Conservation (phyloP, 2,329 filamentous ascomycete genomes). For the Coniochaeta sp. region DNA sequence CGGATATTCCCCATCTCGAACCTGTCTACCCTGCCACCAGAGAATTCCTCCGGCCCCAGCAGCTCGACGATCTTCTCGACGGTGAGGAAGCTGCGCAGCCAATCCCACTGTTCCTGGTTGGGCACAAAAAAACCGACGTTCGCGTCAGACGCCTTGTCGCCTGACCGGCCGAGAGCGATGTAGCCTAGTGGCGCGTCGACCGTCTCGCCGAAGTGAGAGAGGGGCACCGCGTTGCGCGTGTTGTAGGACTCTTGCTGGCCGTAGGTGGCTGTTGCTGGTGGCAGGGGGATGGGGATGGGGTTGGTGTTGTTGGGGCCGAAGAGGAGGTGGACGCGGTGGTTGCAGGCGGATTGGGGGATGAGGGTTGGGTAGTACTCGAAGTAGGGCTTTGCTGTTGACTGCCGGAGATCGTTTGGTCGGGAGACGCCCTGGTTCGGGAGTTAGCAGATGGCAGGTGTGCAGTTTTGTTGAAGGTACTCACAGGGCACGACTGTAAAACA, state of each 20-base stretch:
- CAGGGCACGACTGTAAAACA: conserved; percentile 1
- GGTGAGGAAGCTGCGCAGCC: conserved; percentile 24
- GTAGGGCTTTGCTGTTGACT: conserved; percentile 1
- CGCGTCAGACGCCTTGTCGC: conserved; percentile 26
- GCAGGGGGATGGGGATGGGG: not conserved
- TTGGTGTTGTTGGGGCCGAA: not conserved
- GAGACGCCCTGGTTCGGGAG: not conserved
- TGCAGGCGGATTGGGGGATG: not conserved
- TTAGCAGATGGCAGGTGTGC: not conserved
- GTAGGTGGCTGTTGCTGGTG: not conserved
- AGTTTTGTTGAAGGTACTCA: not conserved
- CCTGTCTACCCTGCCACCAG: not conserved
- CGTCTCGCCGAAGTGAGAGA: conserved; percentile 9
- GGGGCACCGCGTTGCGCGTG: conserved; percentile 4
- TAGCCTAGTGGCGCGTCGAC: conserved; percentile 19
- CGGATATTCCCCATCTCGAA: conserved; percentile 3
- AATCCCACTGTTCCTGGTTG: conserved; percentile 29
- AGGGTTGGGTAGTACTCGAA: not conserved
- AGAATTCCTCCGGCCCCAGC: conserved; percentile 4
- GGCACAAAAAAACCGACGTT: conserved; percentile 29
- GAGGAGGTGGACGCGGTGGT: conserved; percentile 1
- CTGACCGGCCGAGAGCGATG: conserved; percentile 22
- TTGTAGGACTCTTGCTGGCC: conserved; percentile 6
- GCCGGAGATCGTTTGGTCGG: not conserved
- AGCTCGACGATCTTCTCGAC: conserved; percentile 5